phyloP scores from a whole-genome alignment of 2,329 filamentous ascomycete genomes.

The Periconia digitata region DNA sequence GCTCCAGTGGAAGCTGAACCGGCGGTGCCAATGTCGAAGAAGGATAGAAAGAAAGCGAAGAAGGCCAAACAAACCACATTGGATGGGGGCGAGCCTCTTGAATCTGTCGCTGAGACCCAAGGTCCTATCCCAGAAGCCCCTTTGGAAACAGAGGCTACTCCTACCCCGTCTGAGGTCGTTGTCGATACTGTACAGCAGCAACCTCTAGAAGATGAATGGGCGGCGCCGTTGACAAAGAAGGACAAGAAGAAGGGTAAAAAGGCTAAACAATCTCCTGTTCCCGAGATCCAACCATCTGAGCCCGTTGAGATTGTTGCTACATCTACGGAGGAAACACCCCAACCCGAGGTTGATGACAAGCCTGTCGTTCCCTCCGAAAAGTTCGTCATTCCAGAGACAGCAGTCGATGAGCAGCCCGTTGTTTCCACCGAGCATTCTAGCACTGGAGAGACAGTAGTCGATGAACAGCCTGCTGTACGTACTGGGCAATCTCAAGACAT shows the following conservation, averaged over 20 bases:
- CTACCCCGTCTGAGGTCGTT: background rate
- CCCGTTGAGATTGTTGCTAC: no score
- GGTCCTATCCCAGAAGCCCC: background rate
- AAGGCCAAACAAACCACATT: constrained; percentile 26
- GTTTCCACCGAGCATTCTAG: background rate
- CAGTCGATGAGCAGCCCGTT: no score
- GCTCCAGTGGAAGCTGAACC: background rate
- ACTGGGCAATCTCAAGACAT: background rate
- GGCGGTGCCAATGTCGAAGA: constrained; percentile 23
- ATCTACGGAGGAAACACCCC: background rate
- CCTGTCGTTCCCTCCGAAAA: background rate
- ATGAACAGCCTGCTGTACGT: background rate
- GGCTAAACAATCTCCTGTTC: background rate
- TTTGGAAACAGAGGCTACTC: background rate
- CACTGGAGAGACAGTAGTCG: background rate
- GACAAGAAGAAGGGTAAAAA: constrained; percentile 12
- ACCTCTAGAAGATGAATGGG: constrained; percentile 7
- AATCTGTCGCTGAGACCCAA: background rate
- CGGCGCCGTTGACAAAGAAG: constrained; percentile 11
- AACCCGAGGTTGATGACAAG: background rate
- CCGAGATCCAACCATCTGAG: background rate
- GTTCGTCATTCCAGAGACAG: background rate
- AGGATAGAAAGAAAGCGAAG: constrained; percentile 32
- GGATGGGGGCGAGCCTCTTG: constrained; percentile 4
- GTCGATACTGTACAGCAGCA: background rate